Evolutionary conservation across 129 eudicot species (phyloP).

Genomic region (Oenanthe sinensis): DNA sequence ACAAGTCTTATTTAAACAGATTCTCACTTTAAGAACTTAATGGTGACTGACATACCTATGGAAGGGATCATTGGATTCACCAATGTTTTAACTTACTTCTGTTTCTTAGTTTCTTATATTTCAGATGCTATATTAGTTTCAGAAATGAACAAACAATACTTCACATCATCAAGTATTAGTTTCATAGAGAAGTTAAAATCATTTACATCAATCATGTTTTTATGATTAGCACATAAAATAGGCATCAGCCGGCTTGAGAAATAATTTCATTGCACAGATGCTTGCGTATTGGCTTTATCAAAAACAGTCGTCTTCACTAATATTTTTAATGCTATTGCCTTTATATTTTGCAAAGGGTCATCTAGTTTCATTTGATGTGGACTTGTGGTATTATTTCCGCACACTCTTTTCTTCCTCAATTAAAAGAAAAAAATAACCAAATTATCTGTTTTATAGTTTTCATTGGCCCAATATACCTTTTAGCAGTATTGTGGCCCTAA

Average conservation of each 20-base stretch:
- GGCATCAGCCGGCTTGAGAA: constrained; percentile 4
- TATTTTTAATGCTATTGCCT: neutral
- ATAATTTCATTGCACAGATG: neutral
- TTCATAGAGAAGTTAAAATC: neutral
- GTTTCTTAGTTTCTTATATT: neutral
- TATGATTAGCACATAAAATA: neutral
- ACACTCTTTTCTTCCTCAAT: neutral
- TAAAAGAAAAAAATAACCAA: too few species aligned
- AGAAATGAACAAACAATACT: neutral
- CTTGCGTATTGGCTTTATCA: neutral
- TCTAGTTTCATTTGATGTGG: neutral
- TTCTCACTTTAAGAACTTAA: neutral
- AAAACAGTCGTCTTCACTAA: neutral
- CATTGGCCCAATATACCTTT: too few species aligned
- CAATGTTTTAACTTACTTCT: neutral
- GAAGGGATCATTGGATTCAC: neutral
- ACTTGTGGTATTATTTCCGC: neutral
- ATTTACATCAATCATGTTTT: neutral
- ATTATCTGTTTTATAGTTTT: too few species aligned
- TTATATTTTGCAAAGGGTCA: neutral
- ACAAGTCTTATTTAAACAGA: constrained; percentile 1
- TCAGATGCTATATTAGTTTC: neutral
- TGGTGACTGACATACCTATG: constrained; percentile 5
- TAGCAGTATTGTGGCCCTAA: too few species aligned
- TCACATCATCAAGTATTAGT: neutral